These are phyloP conservation scores for Aspergillus uvarum DNA, from an alignment of 2,329 filamentous ascomycete species.

Conservation along the genomic window DNA sequence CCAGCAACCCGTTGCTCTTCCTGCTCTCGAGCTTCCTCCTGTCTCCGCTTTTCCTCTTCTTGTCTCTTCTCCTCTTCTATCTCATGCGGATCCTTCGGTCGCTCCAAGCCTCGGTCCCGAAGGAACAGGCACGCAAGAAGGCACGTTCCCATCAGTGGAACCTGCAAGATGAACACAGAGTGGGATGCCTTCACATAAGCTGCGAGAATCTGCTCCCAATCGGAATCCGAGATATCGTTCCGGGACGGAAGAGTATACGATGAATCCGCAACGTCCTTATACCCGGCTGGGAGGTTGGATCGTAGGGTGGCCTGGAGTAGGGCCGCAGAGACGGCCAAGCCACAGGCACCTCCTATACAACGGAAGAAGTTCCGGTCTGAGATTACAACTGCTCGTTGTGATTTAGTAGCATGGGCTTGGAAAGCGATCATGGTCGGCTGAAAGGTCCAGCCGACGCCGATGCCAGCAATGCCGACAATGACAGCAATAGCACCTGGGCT, in stretches of 20 bases:
- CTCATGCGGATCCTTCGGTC: conserved; percentile 31
- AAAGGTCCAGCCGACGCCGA: conserved; percentile 55
- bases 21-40: conserved; percentile 27
- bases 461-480: conserved; percentile 52
- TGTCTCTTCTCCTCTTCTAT: conserved; percentile 25
- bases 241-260: conserved; percentile 39
- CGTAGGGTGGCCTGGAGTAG: conserved; percentile 44
- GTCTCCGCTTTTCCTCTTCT: conserved; percentile 22
- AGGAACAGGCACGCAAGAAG: conserved; percentile 54
- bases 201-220: conserved; percentile 45
- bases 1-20: not conserved
- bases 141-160: conserved; percentile 54
- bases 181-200: conserved; percentile 57
- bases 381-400: conserved; percentile 62
- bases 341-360: conserved; percentile 58
- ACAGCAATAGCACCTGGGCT: conserved; percentile 51
- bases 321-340: conserved; percentile 58
- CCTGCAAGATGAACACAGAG: conserved; percentile 58
- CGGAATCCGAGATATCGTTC: conserved; percentile 29
- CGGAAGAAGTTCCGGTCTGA: conserved; percentile 64
- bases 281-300: conserved; percentile 41
- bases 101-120: conserved; percentile 50
- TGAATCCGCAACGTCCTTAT: conserved; percentile 40
- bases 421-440: conserved; percentile 58
- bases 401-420: conserved; percentile 58